Conservation (phyloP, 2,329 filamentous ascomycete species). For the Ophiosphaerella herpotricha region DNA sequence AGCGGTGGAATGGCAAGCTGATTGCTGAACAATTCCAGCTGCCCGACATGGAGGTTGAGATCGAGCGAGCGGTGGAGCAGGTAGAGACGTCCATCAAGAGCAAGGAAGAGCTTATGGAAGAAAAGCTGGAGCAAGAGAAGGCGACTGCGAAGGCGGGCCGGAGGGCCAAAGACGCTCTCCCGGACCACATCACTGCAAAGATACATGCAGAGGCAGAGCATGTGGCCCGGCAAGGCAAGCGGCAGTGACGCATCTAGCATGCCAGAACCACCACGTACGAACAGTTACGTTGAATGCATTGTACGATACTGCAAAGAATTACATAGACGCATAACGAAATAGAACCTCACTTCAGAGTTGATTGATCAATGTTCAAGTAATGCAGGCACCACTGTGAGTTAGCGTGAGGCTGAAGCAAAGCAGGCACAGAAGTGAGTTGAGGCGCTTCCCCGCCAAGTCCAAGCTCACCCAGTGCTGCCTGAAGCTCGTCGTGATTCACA, state of each 20-base stretch:
- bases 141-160: conserved; percentile 28
- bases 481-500: conserved; percentile 36
- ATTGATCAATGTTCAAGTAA: too few species aligned
- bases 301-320: conserved; percentile 1
- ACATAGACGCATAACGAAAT: not conserved
- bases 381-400: not conserved
- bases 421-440: too few species aligned
- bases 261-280: not conserved
- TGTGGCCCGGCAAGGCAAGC: conserved; percentile 20
- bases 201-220: conserved; percentile 33
- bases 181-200: conserved; percentile 30
- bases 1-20: conserved; percentile 57
- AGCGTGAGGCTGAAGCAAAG: conserved; percentile 18
- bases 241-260: conserved; percentile 5
- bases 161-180: conserved; percentile 36
- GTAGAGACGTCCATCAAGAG: conserved; percentile 52
- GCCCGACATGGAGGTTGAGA: conserved; percentile 59
- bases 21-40: conserved; percentile 55
- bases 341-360: too few species aligned
- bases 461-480: conserved; percentile 34
- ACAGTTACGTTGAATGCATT: not conserved
- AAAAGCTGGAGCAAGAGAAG: conserved; percentile 45
- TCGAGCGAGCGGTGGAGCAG: conserved; percentile 58
- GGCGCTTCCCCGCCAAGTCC: conserved; percentile 22
- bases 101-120: conserved; percentile 41